Evolutionary conservation across 345 rosid species (phyloP).

Genomic region (Citrus unshiu): DNA sequence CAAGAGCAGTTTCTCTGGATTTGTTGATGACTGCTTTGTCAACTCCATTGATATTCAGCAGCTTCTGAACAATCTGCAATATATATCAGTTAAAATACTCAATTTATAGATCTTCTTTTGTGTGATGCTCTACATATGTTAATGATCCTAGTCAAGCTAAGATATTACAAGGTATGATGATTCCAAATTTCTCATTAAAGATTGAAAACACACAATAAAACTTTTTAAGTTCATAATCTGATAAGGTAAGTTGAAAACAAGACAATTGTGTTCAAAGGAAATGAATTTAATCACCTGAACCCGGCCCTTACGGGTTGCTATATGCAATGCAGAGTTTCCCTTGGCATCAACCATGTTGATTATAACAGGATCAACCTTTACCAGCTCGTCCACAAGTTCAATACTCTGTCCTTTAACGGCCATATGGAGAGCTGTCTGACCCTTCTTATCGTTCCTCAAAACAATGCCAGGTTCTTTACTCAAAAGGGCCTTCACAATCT

Average conservation of each 20-base stretch:
- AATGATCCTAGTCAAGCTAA: neutral
- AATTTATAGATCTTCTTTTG: neutral
- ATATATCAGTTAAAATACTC: neutral
- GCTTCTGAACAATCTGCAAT: slow-evolving; percentile 57
- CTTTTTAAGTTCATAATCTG: neutral
- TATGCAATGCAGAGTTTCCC: slow-evolving; percentile 83
- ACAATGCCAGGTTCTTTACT: slow-evolving; percentile 51
- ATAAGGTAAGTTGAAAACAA: neutral
- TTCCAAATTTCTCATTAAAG: neutral
- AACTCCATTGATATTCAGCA: slow-evolving; percentile 38
- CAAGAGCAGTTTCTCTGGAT: slow-evolving; percentile 71
- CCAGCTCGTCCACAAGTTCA: slow-evolving; percentile 55
- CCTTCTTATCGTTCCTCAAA: slow-evolving; percentile 63
- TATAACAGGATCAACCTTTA: slow-evolving; percentile 41
- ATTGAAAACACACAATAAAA: neutral
- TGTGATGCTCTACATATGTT: no score
- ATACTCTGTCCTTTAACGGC: slow-evolving; percentile 80
- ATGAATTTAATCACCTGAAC: slow-evolving; percentile 43
- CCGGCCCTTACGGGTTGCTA: slow-evolving; percentile 69
- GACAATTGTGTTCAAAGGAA: neutral
- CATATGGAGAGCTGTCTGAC: slow-evolving; percentile 91
- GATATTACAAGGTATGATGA: neutral
- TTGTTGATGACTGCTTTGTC: slow-evolving; percentile 54
- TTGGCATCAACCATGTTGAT: slow-evolving; percentile 67
- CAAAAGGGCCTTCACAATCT: slow-evolving; percentile 64